Evolutionary conservation across 805 yeast genomes (phyloP).

Genomic region (Barnettozyma botsteinii): DNA sequence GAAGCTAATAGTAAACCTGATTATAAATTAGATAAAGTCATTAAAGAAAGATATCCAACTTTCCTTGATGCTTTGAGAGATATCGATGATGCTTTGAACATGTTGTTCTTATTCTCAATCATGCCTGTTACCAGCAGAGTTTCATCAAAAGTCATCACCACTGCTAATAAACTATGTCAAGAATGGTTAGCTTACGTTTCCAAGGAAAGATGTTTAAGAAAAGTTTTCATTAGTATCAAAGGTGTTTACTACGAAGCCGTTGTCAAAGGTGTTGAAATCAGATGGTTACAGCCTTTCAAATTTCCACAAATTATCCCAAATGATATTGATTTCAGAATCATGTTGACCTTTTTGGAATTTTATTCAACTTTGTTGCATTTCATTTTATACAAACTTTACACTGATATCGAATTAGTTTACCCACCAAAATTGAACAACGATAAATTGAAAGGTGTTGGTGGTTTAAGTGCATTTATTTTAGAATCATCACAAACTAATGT

Average conservation of each 20-base stretch:
- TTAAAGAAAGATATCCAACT: constrained; percentile 93
- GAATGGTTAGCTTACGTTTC: constrained; percentile 96
- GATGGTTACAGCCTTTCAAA: constrained; percentile 96
- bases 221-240: constrained; percentile 92
- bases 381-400: constrained; percentile 76
- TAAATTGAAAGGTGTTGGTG: constrained; percentile 82
- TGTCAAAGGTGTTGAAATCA: constrained; percentile 84
- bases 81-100: constrained; percentile 89
- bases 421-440: constrained; percentile 76
- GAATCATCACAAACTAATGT: constrained; percentile 39
- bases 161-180: constrained; percentile 80
- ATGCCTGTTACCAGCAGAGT: constrained; percentile 91
- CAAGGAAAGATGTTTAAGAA: constrained; percentile 70
- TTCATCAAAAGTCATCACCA: constrained; percentile 73
- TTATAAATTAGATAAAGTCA: constrained; percentile 82
- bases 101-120: constrained; percentile 89
- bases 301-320: constrained; percentile 93
- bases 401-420: constrained; percentile 78
- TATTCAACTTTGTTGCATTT: constrained; percentile 90
- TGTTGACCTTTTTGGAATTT: constrained; percentile 94
- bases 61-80: constrained; percentile 90
- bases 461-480: constrained; percentile 76
- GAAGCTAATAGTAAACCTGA: constrained; percentile 69
- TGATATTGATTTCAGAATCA: constrained; percentile 92
- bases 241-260: constrained; percentile 94